These are phyloP conservation scores for Chalaropsis ovoidea DNA, from an alignment of 2,329 filamentous ascomycete genomes.

Conservation along the genomic window DNA sequence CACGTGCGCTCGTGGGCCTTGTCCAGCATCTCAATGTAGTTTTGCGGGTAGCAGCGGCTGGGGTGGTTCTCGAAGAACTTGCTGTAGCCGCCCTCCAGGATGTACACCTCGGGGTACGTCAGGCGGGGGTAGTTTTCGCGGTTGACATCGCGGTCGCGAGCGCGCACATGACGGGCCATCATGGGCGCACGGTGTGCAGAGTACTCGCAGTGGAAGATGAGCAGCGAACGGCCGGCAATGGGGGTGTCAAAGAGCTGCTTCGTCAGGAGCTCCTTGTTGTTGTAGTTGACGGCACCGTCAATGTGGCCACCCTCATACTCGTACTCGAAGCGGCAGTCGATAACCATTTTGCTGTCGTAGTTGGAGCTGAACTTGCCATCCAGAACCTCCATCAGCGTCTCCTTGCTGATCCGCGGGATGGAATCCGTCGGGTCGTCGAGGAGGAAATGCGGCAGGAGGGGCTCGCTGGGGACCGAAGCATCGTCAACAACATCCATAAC, in stretches of 20 bases:
- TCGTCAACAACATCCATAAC: slow-evolving; percentile 73
- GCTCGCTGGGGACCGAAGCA: slow-evolving; percentile 44
- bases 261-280: slow-evolving; percentile 83
- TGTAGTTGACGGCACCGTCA: slow-evolving; percentile 85
- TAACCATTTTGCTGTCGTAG: slow-evolving; percentile 73
- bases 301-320: slow-evolving; percentile 97
- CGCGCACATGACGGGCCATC: slow-evolving; percentile 89
- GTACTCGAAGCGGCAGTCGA: slow-evolving; percentile 98
- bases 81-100: slow-evolving; percentile 92
- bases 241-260: slow-evolving; percentile 63
- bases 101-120: slow-evolving; percentile 95
- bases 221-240: slow-evolving; percentile 60
- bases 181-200: slow-evolving; percentile 91
- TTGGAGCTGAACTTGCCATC: slow-evolving; percentile 68
- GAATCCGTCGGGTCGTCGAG: slow-evolving; percentile 71
- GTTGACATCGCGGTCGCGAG: slow-evolving; percentile 77
- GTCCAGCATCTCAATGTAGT: slow-evolving; percentile 93
- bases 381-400: slow-evolving; percentile 75
- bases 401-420: slow-evolving; percentile 74
- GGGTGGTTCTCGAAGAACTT: slow-evolving; percentile 76
- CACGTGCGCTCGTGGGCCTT: slow-evolving; percentile 87
- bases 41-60: slow-evolving; percentile 77
- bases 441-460: slow-evolving; percentile 73
- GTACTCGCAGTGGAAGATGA: slow-evolving; percentile 97
- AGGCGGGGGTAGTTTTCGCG: slow-evolving; percentile 76